Evolutionary conservation across 148 eudicot species (phyloP).

Genomic region (Cornus controversa): DNA sequence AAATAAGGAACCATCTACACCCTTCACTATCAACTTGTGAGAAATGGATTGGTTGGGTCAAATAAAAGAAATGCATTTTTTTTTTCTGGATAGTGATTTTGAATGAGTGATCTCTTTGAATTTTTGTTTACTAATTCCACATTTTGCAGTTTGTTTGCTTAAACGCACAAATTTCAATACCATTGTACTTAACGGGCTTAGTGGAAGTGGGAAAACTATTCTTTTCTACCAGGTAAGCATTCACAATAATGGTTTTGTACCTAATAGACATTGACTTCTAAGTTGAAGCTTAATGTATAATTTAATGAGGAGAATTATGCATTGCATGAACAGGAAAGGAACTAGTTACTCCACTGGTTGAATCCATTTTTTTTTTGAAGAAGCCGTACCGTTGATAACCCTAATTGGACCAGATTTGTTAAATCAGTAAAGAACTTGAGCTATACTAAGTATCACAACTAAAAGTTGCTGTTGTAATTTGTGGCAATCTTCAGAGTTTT

Average conservation of each 20-base stretch:
- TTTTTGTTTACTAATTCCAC: no score
- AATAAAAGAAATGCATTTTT: no score
- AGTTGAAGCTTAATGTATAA: no score
- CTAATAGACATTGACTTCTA: not conserved
- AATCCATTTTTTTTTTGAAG: no score
- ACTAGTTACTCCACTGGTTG: no score
- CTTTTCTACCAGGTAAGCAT: slow-evolving; percentile 76
- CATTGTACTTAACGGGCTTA: slow-evolving; percentile 76
- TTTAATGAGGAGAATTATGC: not conserved
- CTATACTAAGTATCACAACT: not conserved
- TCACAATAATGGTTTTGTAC: not conserved
- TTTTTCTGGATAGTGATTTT: not conserved
- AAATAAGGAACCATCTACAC: not conserved
- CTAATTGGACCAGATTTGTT: slow-evolving; percentile 2
- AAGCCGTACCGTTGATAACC: not conserved
- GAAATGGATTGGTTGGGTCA: not conserved
- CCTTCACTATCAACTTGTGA: not conserved
- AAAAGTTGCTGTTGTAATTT: not conserved
- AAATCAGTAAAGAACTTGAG: not conserved
- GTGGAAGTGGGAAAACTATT: slow-evolving; percentile 90
- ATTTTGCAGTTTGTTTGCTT: slow-evolving; percentile 59
- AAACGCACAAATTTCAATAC: slow-evolving; percentile 70
- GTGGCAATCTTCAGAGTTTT: no score
- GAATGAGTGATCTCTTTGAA: not conserved
- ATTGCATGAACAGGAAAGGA: no score